Percentiles rank a stretch among this genome's conserved stretches.
phyloP scores from a whole-genome alignment of 305 asterid species.

The Petunia hybrid region DNA sequence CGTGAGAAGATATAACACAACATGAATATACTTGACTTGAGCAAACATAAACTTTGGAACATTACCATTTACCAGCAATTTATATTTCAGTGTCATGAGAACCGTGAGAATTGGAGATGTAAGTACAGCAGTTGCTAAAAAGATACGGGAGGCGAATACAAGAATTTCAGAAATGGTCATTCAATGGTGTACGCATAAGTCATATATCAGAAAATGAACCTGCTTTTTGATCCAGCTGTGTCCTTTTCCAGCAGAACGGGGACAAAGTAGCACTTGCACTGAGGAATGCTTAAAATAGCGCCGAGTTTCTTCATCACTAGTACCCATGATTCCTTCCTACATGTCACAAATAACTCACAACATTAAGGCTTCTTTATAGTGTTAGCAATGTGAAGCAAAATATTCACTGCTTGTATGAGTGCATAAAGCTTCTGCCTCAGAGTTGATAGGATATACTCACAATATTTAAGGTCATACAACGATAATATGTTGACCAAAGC shows the following conservation, averaged over 20 bases:
- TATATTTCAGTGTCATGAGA: conserved; percentile 3
- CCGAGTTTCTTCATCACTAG: conserved; percentile 92
- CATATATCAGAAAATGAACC: conserved; percentile 47
- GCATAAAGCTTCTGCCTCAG: not conserved
- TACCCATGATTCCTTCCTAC: conserved; percentile 93
- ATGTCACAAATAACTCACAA: conserved; percentile 33
- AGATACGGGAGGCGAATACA: not conserved
- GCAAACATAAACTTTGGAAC: not conserved
- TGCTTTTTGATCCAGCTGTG: conserved; percentile 83
- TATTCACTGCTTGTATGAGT: not conserved
- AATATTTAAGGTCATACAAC: not conserved
- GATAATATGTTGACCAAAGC: not conserved
- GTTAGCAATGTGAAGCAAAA: not conserved
- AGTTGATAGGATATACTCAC: not conserved
- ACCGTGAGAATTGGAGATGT: not conserved
- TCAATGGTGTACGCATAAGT: conserved; percentile 16
- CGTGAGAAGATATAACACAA: not conserved
- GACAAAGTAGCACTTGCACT: conserved; percentile 83
- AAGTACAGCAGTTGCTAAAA: conserved; percentile 8
- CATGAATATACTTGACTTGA: not conserved
- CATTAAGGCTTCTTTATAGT: not conserved
- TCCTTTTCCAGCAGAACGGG: conserved; percentile 84
- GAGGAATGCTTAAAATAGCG: conserved; percentile 90
- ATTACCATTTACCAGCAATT: not conserved
- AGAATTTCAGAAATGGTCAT: conserved; percentile 7